Conservation (phyloP, 2,329 filamentous ascomycete species). For the Hymenoscyphus scutula region DNA sequence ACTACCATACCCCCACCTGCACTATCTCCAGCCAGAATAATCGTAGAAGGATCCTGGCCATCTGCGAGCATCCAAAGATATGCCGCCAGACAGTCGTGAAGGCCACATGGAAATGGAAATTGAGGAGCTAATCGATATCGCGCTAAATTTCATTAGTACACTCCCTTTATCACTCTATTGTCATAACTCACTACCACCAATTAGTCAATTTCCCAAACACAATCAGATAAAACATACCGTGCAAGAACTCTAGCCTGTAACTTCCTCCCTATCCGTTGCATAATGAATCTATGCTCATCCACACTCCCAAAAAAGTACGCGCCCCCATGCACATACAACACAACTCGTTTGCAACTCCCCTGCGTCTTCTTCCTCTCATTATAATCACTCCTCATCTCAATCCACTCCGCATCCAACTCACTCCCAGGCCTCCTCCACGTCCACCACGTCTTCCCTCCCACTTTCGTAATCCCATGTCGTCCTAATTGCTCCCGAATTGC, state of each 20-base stretch:
- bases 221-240: conserved; percentile 42
- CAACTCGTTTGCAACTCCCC: conserved; percentile 68
- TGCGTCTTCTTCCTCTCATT: conserved; percentile 63
- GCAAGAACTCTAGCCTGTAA: conserved; percentile 87
- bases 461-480: conserved; percentile 65
- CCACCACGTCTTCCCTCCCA: conserved; percentile 88
- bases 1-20: conserved; percentile 90
- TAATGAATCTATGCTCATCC: conserved; percentile 84
- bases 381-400: conserved; percentile 88
- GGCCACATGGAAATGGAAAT: conserved; percentile 90
- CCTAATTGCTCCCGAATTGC: conserved; percentile 74
- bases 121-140: conserved; percentile 86
- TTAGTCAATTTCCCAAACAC: conserved; percentile 14
- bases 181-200: conserved; percentile 11
- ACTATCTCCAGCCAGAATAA: conserved; percentile 87
- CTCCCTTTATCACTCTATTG: not conserved
- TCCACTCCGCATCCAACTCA: conserved; percentile 82
- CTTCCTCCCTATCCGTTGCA: conserved; percentile 64
- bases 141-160: conserved; percentile 40
- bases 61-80: conserved; percentile 79
- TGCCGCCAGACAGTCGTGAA: conserved; percentile 85
- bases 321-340: conserved; percentile 92
- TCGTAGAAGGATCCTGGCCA: conserved; percentile 70
- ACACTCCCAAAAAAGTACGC: conserved; percentile 95
- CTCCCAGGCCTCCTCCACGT: conserved; percentile 71